Percentiles rank a stretch among this genome's conserved stretches.
phyloP scores from a whole-genome alignment of 2,329 filamentous ascomycete genomes.

The Trichoderma koningii region DNA sequence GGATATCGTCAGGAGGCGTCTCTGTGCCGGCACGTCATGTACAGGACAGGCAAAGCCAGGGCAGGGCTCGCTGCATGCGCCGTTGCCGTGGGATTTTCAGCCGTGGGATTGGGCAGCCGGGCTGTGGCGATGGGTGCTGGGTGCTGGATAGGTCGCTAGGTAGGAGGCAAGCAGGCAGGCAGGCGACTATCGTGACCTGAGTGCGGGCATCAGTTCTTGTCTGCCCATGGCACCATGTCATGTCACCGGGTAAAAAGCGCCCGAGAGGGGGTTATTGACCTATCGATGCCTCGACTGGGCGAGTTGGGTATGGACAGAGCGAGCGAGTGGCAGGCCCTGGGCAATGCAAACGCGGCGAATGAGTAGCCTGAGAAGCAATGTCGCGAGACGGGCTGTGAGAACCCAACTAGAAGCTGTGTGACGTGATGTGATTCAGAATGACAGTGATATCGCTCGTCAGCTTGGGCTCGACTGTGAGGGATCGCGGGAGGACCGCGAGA shows the following conservation, averaged over 20 bases:
- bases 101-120: constrained; percentile 13
- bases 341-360: not conserved
- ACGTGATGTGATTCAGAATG: not conserved
- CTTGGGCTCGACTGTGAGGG: constrained; percentile 5
- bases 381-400: not conserved
- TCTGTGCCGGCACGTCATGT: constrained; percentile 20
- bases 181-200: constrained; percentile 14
- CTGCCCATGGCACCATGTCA: not conserved
- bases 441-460: not conserved
- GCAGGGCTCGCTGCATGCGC: constrained; percentile 8
- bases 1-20: constrained; percentile 24
- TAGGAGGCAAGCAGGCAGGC: too few relatives aligned
- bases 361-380: not conserved
- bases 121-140: constrained; percentile 17
- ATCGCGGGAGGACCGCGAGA: not conserved
- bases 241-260: constrained; percentile 9
- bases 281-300: not conserved
- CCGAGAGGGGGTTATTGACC: constrained; percentile 6
- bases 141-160: too few relatives aligned
- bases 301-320: not conserved
- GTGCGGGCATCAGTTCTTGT: constrained; percentile 9
- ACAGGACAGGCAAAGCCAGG: not conserved
- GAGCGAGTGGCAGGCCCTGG: too few relatives aligned
- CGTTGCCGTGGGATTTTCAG: too few relatives aligned
- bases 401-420: constrained; percentile 1